These are phyloP conservation scores for Canna indica DNA, from an alignment of 176 grass and related monocot species.

Conservation along the genomic window DNA sequence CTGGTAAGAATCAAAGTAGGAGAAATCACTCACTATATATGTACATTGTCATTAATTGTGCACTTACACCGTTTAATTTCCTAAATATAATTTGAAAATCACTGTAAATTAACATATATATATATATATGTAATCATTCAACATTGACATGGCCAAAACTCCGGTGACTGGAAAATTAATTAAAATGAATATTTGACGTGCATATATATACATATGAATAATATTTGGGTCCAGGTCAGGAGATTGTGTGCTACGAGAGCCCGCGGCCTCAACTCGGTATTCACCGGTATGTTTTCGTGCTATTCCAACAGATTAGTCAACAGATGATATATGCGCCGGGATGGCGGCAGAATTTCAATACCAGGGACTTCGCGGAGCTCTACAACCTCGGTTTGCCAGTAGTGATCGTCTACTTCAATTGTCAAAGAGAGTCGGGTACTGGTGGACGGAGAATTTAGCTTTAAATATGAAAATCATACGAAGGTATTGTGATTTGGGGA, in stretches of 20 bases:
- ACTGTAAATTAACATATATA: too few relatives aligned
- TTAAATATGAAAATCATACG: too few relatives aligned
- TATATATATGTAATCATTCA: not conserved
- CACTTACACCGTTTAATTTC: not conserved
- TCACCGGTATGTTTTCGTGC: constrained; percentile 8
- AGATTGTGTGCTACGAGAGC: constrained; percentile 3
- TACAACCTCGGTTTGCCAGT: not conserved
- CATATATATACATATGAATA: too few relatives aligned
- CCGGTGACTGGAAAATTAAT: too few relatives aligned
- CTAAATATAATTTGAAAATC: too few relatives aligned
- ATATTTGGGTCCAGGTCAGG: not conserved
- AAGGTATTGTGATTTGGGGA: too few relatives aligned
- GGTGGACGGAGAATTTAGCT: constrained; percentile 1
- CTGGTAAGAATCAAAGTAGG: constrained; percentile 25
- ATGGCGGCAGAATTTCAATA: constrained; percentile 13
- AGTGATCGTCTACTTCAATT: not conserved
- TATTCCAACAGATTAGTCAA: not conserved
- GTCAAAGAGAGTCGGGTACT: constrained; percentile 1
- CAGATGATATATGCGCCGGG: not conserved
- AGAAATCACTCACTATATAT: not conserved
- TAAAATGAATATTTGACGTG: too few relatives aligned
- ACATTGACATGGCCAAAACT: too few relatives aligned
- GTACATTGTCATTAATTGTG: not conserved
- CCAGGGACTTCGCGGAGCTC: constrained; percentile 3
- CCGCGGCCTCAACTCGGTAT: constrained; percentile 8